Evolutionary conservation across 805 yeast species (phyloP).

Genomic region (Candida endomychidarum): DNA sequence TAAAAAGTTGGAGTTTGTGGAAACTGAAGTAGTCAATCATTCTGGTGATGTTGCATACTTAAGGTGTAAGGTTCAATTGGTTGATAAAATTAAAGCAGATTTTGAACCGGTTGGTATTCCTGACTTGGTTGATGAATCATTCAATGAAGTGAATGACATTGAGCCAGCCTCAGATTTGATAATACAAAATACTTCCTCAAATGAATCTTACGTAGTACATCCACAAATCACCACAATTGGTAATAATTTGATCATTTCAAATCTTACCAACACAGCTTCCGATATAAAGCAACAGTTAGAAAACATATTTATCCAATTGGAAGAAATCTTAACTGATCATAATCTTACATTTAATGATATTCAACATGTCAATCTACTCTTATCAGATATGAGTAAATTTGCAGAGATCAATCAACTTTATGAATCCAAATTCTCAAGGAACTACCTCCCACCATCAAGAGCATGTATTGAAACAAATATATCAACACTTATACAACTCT

Average conservation of each 20-base stretch:
- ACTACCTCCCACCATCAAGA: slow-evolving; percentile 80
- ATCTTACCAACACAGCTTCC: slow-evolving; percentile 23
- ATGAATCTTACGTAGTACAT: not conserved
- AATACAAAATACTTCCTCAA: not conserved
- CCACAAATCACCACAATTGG: slow-evolving; percentile 6
- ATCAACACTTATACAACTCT: slow-evolving; percentile 51
- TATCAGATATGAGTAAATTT: slow-evolving; percentile 67
- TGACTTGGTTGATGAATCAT: slow-evolving; percentile 40
- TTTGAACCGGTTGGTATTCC: slow-evolving; percentile 24
- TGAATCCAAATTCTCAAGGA: slow-evolving; percentile 49
- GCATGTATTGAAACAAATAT: slow-evolving; percentile 71
- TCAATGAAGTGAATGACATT: slow-evolving; percentile 31
- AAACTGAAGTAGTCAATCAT: slow-evolving; percentile 43
- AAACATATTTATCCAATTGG: slow-evolving; percentile 50
- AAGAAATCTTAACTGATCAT: slow-evolving; percentile 27
- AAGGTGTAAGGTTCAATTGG: slow-evolving; percentile 49
- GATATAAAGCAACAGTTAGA: slow-evolving; percentile 40
- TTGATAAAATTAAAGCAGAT: slow-evolving; percentile 30
- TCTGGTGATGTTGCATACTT: slow-evolving; percentile 69
- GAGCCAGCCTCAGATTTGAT: not conserved
- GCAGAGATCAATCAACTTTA: slow-evolving; percentile 61
- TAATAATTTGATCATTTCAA: slow-evolving; percentile 24
- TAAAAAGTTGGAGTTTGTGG: slow-evolving; percentile 45
- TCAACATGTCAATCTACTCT: slow-evolving; percentile 58
- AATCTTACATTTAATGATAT: slow-evolving; percentile 45